A percentile compares a stretch with the other conserved stretches of the same genome.
Evolutionary conservation across 139 green algal species (phyloP).

Genomic region (Picochlorum sp.): DNA sequence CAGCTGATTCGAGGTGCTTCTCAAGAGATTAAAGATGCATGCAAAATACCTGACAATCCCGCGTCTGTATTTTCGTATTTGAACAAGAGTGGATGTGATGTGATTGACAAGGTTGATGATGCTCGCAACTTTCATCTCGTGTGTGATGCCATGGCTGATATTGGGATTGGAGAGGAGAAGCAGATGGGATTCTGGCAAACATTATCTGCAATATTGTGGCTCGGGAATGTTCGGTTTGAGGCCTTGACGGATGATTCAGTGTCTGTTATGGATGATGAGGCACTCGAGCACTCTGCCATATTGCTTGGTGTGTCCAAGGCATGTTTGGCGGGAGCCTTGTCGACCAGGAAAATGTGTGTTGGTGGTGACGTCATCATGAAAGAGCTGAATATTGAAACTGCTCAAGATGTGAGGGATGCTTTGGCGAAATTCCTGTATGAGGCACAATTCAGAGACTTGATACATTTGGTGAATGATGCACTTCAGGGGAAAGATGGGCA

Average conservation of each 20-base stretch:
- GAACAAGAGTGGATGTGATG: slow-evolving; percentile 32
- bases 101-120: slow-evolving; percentile 69
- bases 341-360: slow-evolving; percentile 37
- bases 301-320: slow-evolving; percentile 39
- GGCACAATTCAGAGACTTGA: slow-evolving; percentile 59
- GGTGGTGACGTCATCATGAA: slow-evolving; percentile 53
- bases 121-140: slow-evolving; percentile 55
- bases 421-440: slow-evolving; percentile 76
- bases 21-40: slow-evolving; percentile 25
- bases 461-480: slow-evolving; percentile 58
- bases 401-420: slow-evolving; percentile 50
- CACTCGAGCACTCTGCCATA: slow-evolving; percentile 22
- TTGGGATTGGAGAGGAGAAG: slow-evolving; percentile 60
- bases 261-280: slow-evolving; percentile 1
- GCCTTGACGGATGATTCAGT: slow-evolving; percentile 18
- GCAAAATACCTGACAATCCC: slow-evolving; percentile 1
- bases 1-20: slow-evolving; percentile 69
- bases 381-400: slow-evolving; percentile 45
- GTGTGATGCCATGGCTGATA: slow-evolving; percentile 60
- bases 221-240: slow-evolving; percentile 77
- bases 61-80: slow-evolving; percentile 53
- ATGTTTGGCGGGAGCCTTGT: slow-evolving; percentile 39
- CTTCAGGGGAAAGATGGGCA: slow-evolving; percentile 45
- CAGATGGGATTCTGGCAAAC: slow-evolving; percentile 51
- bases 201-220: slow-evolving; percentile 70